Conservation (phyloP, 1,284 basidiomycete genomes). For the Microbotryum violaceum region DNA sequence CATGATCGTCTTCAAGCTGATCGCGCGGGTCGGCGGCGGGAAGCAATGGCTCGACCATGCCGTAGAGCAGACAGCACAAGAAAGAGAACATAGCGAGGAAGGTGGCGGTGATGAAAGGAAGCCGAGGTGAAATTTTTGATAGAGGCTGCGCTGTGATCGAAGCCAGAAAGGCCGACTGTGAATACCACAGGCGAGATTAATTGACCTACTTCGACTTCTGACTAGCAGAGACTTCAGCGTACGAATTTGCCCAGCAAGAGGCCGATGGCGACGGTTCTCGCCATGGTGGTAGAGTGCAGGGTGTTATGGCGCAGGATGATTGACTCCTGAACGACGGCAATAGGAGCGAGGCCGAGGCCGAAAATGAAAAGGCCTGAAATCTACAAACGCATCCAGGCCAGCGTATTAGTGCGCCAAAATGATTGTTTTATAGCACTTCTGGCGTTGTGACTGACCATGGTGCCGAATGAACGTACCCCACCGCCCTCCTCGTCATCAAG, state of each 20-base stretch:
- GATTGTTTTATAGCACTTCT: neutral
- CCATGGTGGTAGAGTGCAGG: constrained; percentile 10
- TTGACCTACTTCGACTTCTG: neutral
- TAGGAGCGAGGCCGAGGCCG: constrained; percentile 19
- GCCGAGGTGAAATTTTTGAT: constrained; percentile 13
- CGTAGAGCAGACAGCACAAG: constrained; percentile 12
- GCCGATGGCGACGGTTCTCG: constrained; percentile 10
- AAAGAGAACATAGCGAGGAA: constrained; percentile 16
- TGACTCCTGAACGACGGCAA: constrained; percentile 25
- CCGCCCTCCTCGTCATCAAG: neutral
- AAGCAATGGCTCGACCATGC: neutral
- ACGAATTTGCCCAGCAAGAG: constrained; percentile 22
- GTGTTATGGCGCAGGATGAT: constrained; percentile 20
- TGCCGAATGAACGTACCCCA: neutral
- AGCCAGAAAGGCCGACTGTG: constrained; percentile 11
- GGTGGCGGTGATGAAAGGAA: constrained; percentile 16
- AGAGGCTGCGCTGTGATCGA: constrained; percentile 13
- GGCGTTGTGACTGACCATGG: neutral
- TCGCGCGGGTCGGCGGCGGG: neutral
- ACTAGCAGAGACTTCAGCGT: neutral
- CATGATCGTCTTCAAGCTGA: neutral
- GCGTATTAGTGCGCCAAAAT: neutral
- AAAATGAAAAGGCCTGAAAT: constrained; percentile 16
- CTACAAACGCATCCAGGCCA: neutral
- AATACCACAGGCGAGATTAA: neutral